Percentiles rank a stretch among this genome's conserved stretches.
These are phyloP conservation scores for Lizonia empirigonia DNA, from an alignment of 2,329 filamentous ascomycete species.

Conservation along the genomic window DNA sequence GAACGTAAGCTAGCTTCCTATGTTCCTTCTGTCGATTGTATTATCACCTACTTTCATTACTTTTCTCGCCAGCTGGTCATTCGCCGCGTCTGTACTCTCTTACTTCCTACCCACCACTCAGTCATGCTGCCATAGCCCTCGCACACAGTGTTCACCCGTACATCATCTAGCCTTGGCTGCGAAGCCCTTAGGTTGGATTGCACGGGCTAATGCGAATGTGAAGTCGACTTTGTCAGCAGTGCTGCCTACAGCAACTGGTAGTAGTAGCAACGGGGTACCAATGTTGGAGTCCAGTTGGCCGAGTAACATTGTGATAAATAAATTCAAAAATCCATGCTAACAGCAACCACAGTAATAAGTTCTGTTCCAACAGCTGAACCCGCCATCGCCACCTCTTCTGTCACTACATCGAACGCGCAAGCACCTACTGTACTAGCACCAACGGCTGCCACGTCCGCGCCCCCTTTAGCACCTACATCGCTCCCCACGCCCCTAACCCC, in stretches of 20 bases:
- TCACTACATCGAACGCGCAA: constrained; percentile 6
- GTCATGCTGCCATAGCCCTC: constrained; percentile 19
- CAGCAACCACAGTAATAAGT: neutral
- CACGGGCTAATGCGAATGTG: constrained; percentile 35
- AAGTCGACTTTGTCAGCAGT: constrained; percentile 21
- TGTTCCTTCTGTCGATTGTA: constrained; percentile 21
- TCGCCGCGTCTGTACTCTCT: constrained; percentile 22
- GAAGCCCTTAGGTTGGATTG: constrained; percentile 25
- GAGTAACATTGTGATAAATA: neutral
- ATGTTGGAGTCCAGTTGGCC: neutral
- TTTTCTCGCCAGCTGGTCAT: constrained; percentile 27
- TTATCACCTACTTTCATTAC: constrained; percentile 30
- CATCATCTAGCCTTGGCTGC: constrained; percentile 17
- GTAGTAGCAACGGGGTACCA: constrained; percentile 14
- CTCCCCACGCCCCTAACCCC: constrained; percentile 19
- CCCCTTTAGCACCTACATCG: constrained; percentile 2
- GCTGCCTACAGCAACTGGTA: constrained; percentile 11
- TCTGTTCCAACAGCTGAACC: constrained; percentile 19
- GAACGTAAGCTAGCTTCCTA: constrained; percentile 34
- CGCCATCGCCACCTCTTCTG: constrained; percentile 13
- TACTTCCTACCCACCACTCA: constrained; percentile 19
- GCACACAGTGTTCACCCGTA: constrained; percentile 18
- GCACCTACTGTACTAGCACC: constrained; percentile 1
- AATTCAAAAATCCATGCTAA: neutral
- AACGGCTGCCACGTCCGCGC: neutral